Evolutionary conservation across 129 eudicot genomes (phyloP).

Genomic region (Saposhnikovia divaricata): DNA sequence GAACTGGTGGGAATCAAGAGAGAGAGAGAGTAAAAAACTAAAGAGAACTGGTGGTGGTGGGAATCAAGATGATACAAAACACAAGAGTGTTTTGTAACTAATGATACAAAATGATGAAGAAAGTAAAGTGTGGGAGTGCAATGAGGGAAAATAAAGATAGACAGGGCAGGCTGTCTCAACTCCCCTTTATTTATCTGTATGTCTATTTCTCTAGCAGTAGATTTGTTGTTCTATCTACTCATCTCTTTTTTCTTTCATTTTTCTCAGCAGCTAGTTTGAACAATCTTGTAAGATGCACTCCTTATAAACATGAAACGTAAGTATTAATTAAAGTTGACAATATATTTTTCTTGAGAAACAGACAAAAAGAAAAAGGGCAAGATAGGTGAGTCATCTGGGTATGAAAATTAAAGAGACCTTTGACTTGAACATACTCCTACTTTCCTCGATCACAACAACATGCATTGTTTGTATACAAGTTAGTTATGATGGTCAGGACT

Average conservation of each 20-base stretch:
- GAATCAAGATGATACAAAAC: background rate
- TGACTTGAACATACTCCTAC: background rate
- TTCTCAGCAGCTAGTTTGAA: background rate
- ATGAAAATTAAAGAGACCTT: background rate
- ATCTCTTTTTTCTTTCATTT: background rate
- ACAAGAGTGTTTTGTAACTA: background rate
- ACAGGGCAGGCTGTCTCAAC: background rate
- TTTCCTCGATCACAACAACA: background rate
- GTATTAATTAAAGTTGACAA: background rate
- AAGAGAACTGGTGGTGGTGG: background rate
- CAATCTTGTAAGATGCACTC: background rate
- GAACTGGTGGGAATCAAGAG: background rate
- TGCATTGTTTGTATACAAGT: background rate
- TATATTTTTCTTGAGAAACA: background rate
- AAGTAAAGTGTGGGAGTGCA: slow-evolving; percentile 1
- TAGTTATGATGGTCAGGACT: too few relatives aligned
- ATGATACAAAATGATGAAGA: slow-evolving; percentile 1
- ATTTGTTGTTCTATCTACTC: background rate
- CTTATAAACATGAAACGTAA: background rate
- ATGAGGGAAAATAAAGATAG: background rate
- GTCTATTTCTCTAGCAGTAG: background rate
- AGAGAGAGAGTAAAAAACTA: background rate
- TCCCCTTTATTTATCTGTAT: background rate
- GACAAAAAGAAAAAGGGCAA: background rate
- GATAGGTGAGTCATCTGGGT: background rate